Percentiles rank a stretch among this genome's conserved stretches.
phyloP scores from a whole-genome alignment of 768 basidiomycete species.

The Phaeolepiota aurea region DNA sequence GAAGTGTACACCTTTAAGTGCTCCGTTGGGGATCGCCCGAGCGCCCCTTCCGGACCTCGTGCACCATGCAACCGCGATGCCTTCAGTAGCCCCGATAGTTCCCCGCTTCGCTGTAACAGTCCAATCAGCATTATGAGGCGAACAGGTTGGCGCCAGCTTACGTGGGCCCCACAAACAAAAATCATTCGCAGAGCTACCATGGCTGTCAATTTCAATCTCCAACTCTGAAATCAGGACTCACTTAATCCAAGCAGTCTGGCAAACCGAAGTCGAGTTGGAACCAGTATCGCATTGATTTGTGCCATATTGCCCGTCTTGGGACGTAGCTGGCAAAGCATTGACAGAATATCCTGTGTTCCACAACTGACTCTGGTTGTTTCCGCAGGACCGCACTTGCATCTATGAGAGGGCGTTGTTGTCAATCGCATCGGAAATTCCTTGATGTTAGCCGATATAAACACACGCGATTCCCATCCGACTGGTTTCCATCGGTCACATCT shows the following conservation, averaged over 20 bases:
- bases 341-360: slow-evolving; percentile 44
- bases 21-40: slow-evolving; percentile 61
- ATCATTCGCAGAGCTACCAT: slow-evolving; percentile 45
- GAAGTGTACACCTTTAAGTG: slow-evolving; percentile 62
- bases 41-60: slow-evolving; percentile 65
- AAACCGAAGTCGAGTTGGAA: slow-evolving; percentile 49
- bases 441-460: slow-evolving; percentile 8
- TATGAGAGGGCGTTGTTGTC: too few relatives aligned
- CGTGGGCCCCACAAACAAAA: slow-evolving; percentile 68
- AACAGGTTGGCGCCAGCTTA: too few relatives aligned
- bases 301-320: slow-evolving; percentile 55
- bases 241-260: slow-evolving; percentile 68
- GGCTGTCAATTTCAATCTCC: background rate
- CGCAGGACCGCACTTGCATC: background rate
- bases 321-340: slow-evolving; percentile 32
- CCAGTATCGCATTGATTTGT: slow-evolving; percentile 61
- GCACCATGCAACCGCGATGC: slow-evolving; percentile 67
- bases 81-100: slow-evolving; percentile 62
- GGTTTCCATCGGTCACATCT: slow-evolving; percentile 35
- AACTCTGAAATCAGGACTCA: slow-evolving; percentile 23
- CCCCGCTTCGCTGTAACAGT: slow-evolving; percentile 32
- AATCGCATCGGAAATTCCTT: too few relatives aligned
- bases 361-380: slow-evolving; percentile 29
- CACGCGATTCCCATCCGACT: slow-evolving; percentile 32
- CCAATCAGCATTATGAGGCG: too few relatives aligned